phyloP scores from a whole-genome alignment of 768 basidiomycete species.

The Suillus subalutaceus region DNA sequence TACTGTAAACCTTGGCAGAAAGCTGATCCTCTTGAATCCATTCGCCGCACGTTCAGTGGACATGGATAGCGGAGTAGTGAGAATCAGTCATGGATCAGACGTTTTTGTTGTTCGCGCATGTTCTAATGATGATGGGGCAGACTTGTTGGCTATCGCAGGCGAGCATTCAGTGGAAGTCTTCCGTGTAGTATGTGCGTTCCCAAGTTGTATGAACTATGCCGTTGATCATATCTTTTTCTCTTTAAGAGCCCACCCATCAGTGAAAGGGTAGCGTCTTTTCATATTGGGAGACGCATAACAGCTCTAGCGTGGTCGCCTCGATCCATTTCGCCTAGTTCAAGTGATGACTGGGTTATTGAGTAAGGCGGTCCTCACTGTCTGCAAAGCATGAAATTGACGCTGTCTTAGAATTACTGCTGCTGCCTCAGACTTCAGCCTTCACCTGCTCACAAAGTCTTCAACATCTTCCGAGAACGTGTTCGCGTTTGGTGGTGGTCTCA shows the following conservation, averaged over 20 bases:
- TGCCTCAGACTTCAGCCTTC: conserved; percentile 67
- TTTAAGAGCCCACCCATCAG: conserved; percentile 46
- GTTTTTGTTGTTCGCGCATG: conserved; percentile 68
- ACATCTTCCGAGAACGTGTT: conserved; percentile 55
- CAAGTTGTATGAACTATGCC: conserved; percentile 3
- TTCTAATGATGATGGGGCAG: conserved; percentile 59
- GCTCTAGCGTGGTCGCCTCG: conserved; percentile 80
- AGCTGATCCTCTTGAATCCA: neutral
- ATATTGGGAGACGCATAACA: conserved; percentile 70
- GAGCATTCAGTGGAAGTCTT: conserved; percentile 74
- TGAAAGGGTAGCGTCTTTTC: conserved; percentile 66
- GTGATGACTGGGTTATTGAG: conserved; percentile 75
- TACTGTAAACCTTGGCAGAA: conserved; percentile 10
- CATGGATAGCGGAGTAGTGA: conserved; percentile 53
- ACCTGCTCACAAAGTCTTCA: conserved; percentile 63
- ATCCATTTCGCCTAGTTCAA: conserved; percentile 64
- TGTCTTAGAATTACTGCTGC: conserved; percentile 66
- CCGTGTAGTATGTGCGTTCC: conserved; percentile 51
- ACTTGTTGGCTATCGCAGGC: conserved; percentile 75
- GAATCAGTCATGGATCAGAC: conserved; percentile 59
- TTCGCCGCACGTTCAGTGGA: neutral
- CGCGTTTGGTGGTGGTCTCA: conserved; percentile 77
- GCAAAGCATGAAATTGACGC: conserved; percentile 14
- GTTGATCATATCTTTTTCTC: conserved; percentile 16
- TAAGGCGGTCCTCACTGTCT: conserved; percentile 35